These are phyloP conservation scores for Silybum marianum DNA, from an alignment of 129 eudicot species.

Conservation along the genomic window DNA sequence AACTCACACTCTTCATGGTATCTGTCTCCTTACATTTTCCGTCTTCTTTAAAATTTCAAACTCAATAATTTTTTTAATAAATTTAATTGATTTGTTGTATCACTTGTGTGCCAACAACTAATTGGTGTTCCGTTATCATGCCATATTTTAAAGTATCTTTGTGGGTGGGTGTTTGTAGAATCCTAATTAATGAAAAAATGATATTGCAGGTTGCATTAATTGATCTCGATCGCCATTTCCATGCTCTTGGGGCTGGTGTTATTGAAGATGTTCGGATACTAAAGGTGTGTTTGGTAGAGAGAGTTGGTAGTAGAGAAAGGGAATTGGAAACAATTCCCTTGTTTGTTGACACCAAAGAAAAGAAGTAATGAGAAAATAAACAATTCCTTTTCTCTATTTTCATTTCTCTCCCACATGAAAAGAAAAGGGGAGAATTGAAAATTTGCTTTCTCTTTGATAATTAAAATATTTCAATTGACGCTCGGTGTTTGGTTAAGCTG, in stretches of 20 bases:
- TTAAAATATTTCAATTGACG: too few species aligned
- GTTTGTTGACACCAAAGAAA: too few species aligned
- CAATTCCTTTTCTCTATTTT: too few species aligned
- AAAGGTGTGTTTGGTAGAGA: too few species aligned
- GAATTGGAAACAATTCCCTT: too few species aligned
- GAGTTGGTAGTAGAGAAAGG: too few species aligned
- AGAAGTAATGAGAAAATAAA: too few species aligned
- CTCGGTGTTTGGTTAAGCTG: too few species aligned
- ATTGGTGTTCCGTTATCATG: too few species aligned
- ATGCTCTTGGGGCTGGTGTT: constrained; percentile 72
- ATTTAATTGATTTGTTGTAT: constrained; percentile 11
- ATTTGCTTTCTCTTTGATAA: too few species aligned
- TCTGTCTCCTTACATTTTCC: not conserved
- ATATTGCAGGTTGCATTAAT: constrained; percentile 61
- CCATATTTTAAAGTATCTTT: not conserved
- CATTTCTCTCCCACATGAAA: too few species aligned
- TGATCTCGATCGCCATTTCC: constrained; percentile 84
- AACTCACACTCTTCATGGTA: constrained; percentile 44
- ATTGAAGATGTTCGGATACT: constrained; percentile 92
- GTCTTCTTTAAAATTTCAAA: not conserved
- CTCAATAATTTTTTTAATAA: not conserved
- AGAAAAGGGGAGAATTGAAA: too few species aligned
- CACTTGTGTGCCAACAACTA: not conserved
- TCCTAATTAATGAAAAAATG: not conserved
- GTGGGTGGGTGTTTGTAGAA: not conserved